phyloP scores from a whole-genome alignment of 176 grass and related monocot genomes.

The Dendrocalamus sinicus region DNA sequence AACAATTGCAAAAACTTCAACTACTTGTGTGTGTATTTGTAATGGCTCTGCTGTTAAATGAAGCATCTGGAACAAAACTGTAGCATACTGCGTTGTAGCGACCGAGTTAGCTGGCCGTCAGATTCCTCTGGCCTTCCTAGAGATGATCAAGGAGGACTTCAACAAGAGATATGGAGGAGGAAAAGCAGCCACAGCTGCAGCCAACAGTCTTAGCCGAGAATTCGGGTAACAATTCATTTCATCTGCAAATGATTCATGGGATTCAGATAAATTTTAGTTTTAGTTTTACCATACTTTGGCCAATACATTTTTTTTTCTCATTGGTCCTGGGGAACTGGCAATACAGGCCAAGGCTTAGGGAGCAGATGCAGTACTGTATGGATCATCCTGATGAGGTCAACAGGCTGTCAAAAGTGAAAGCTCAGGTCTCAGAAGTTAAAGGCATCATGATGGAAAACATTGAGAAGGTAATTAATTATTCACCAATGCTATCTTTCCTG shows the following conservation, averaged over 20 bases:
- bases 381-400: conserved; percentile 79
- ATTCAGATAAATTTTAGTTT: not conserved
- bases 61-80: conserved; percentile 8
- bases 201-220: conserved; percentile 74
- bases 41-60: not conserved
- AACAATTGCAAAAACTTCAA: not conserved
- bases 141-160: conserved; percentile 83
- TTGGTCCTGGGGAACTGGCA: not conserved
- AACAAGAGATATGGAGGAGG: conserved; percentile 71
- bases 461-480: conserved; percentile 57
- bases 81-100: conserved; percentile 81
- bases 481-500: not conserved
- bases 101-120: conserved; percentile 60
- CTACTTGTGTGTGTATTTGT: not conserved
- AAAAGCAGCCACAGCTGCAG: conserved; percentile 74
- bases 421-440: conserved; percentile 82
- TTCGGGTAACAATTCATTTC: conserved; percentile 61
- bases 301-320: not conserved
- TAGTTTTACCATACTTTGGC: not conserved
- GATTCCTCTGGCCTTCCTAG: conserved; percentile 77
- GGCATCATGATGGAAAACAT: conserved; percentile 87
- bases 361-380: conserved; percentile 85
- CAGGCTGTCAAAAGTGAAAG: conserved; percentile 68
- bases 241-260: not conserved
- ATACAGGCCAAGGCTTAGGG: conserved; percentile 69